Evolutionary conservation across 345 rosid species (phyloP), one percentile per base, ranked within the genome.

Genomic region (Camelina laxa): DNA sequence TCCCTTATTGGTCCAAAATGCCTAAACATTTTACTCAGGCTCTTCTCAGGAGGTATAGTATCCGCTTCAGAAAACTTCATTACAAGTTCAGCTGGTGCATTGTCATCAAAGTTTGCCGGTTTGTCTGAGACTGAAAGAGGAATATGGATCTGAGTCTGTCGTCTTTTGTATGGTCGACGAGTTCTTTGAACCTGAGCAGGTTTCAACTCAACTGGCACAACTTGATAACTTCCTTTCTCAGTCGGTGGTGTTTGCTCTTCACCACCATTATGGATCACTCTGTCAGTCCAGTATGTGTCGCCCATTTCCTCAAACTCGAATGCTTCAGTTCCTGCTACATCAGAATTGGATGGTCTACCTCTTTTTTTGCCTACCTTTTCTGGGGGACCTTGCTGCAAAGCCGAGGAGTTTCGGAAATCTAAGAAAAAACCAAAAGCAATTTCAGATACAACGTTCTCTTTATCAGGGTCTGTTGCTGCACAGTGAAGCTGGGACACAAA

Each of bases 261-360:
- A 19, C 88, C 84, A 45, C 96, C 96, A 81, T 90, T 91, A 79
- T 87, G 88, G 47, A 94, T 85, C 69, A 91, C 82, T 73, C 91
- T 85, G 84, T 91, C 92, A 47, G 93, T 91, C 98, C 98, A 94
- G 60, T 90, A 94, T 64, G 97, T 87, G 75, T 94, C 98, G 47
- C 79, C 88, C 93, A 83, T 86, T 78, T 91, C 97, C 82, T 90
- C 99, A 76, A 91, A 95, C 79, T 91, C 97, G 74, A 90, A 95
- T 71, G 97, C 85, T 82, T 86, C 92, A 1, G 94, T 80, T 66
- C 81, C 78, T 62, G 84, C 89, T 66, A 58, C 72, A 19, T 65
- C 49, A 22, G 81, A 58, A 70, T 67, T 82, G 50, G 85, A 80
- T 12, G 60, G 47, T 74, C 71, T 84, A 71, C 70, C 81, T 80